Evolutionary conservation across 495 filamentous ascomycete species (phyloP), one percentile per base, ranked within the genome.

Genomic region (Friedmanniomyces simplex): DNA sequence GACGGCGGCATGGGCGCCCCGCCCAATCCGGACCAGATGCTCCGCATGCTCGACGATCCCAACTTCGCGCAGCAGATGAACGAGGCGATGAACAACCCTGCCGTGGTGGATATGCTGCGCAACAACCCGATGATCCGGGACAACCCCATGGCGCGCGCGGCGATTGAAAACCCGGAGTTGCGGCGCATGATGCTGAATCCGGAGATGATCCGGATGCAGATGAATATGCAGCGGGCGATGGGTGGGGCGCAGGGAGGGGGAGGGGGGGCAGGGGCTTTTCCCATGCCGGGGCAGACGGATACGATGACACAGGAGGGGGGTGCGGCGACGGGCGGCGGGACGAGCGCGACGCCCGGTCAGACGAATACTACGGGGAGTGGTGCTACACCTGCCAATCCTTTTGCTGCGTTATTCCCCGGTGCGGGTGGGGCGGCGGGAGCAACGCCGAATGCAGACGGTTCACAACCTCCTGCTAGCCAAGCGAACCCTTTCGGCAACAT

Each of bases 171-270:
- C 24, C 89, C 90, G 0, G 79, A 87, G 52, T 91, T 96, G 67
- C 81, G 94, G 58, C 79, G 87, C 20, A 95, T 97, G 89, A 83
- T 99, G 79, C 91, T 91, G n/a, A 89, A 94, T 64, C 94, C 94
- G 25, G 82, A 87, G 16, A 81, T 85, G 24, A 75, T 97, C 22
- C 79, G 91, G 41, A 80, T 85, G 62, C 87, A 89, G 60, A 76
- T 87, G 42, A 82, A 87, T 54, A 84, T 97, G 80, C 84, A 87
- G 60, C 76, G 86, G 56, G 74, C 77, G 30, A 80, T 93, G 75
- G 78, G 82, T 50, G 83, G 82, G 30, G 69, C 66, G 24, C 70
- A 69, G 50, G 74, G 73, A 13, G 78, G 74, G 20, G 63, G 39
- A 57, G 77, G 74, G 49, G 78, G 74, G 20, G 63, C 39, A 57